Conservation (phyloP, 148 eudicot genomes). For the Heliosperma pusillum region DNA sequence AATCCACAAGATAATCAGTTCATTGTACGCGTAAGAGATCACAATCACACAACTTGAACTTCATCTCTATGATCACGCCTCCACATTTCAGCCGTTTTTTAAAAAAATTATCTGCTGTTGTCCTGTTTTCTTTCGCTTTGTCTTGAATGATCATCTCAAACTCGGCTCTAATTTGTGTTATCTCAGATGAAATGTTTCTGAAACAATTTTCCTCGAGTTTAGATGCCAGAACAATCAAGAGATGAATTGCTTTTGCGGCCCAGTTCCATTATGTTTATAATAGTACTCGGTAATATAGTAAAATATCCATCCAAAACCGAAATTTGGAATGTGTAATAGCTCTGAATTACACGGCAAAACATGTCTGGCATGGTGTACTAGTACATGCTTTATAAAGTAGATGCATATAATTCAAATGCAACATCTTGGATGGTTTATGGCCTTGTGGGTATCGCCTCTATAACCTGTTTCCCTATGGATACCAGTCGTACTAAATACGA, state of each 20-base stretch:
- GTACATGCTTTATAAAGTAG: not conserved
- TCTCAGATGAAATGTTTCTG: constrained; percentile 6
- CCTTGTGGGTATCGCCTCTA: too few relatives aligned
- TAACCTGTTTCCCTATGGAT: too few relatives aligned
- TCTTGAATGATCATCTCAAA: not conserved
- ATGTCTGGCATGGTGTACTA: too few relatives aligned
- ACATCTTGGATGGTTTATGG: not conserved
- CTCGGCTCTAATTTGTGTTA: not conserved
- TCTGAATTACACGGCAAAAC: not conserved
- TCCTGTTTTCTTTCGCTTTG: not conserved
- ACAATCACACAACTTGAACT: not conserved
- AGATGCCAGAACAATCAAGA: constrained; percentile 12
- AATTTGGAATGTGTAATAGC: not conserved
- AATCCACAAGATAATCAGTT: not conserved
- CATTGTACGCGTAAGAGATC: not conserved
- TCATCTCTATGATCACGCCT: not conserved
- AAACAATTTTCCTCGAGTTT: constrained; percentile 4
- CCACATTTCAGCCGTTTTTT: not conserved
- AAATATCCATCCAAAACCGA: not conserved
- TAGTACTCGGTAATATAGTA: not conserved
- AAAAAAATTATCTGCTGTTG: too few relatives aligned
- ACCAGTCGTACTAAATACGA: too few relatives aligned
- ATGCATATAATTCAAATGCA: not conserved
- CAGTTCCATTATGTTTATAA: not conserved
- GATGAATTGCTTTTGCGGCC: not conserved